Evolutionary conservation across 2,329 filamentous ascomycete genomes (phyloP).

Genomic region (Fusarium sp.): DNA sequence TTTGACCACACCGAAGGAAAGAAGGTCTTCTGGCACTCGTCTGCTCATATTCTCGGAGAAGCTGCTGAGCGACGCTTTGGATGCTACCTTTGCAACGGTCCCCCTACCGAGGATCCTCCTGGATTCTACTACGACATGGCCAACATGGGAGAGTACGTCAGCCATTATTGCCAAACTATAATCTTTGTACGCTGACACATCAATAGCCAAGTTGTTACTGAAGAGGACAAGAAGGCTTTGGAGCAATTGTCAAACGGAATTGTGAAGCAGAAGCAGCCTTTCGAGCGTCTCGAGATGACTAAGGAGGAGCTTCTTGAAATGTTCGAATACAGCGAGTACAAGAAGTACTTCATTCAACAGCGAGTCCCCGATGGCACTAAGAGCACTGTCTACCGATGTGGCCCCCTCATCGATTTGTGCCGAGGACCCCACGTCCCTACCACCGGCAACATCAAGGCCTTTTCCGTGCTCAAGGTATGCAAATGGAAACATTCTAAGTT

Average conservation of each 20-base stretch:
- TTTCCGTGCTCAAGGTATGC: slow-evolving; percentile 83
- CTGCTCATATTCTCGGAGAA: slow-evolving; percentile 95
- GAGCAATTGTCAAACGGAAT: slow-evolving; percentile 84
- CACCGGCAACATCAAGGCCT: slow-evolving; percentile 93
- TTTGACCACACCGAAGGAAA: slow-evolving; percentile 76
- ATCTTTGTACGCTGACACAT: slow-evolving; percentile 43
- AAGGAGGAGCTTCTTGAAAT: slow-evolving; percentile 95
- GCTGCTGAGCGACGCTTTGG: slow-evolving; percentile 90
- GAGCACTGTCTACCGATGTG: slow-evolving; percentile 94
- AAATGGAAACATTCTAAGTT: background rate
- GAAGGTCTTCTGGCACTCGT: slow-evolving; percentile 98
- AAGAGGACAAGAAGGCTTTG: slow-evolving; percentile 85
- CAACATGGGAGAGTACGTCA: slow-evolving; percentile 54
- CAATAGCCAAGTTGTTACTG: slow-evolving; percentile 75
- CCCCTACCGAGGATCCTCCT: slow-evolving; percentile 78
- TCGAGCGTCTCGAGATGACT: slow-evolving; percentile 87
- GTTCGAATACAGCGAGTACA: slow-evolving; percentile 98
- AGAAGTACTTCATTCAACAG: slow-evolving; percentile 89
- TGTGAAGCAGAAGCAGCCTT: slow-evolving; percentile 96
- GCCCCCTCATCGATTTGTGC: slow-evolving; percentile 94
- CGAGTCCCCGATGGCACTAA: slow-evolving; percentile 81
- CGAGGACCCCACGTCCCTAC: slow-evolving; percentile 92
- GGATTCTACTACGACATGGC: slow-evolving; percentile 99
- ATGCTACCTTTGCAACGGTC: slow-evolving; percentile 92
- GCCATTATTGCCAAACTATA: background rate